Percentiles rank a stretch among this genome's conserved stretches.
Conservation (phyloP, 2,329 filamentous ascomycete species). For the Myriosclerotinia curreyana region DNA sequence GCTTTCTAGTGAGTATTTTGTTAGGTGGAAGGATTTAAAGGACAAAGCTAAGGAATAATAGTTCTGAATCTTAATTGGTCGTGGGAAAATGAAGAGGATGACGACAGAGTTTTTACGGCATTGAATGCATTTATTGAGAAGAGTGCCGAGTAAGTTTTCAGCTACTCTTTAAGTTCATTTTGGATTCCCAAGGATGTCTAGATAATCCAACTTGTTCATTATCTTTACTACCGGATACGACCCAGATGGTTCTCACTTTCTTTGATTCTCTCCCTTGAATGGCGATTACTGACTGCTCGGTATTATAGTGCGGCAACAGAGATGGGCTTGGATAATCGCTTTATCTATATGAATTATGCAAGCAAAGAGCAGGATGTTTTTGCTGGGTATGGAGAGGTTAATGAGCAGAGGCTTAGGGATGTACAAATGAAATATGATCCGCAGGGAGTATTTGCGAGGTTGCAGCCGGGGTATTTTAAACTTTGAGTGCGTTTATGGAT, state of each 20-base stretch:
- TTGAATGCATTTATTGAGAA: not conserved
- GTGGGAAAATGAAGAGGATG: slow-evolving; percentile 2
- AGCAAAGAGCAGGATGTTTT: not conserved
- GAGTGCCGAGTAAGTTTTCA: not conserved
- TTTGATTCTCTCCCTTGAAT: not conserved
- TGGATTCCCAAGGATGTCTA: too few species aligned
- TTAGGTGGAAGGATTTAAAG: not conserved
- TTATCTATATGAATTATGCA: slow-evolving; percentile 2
- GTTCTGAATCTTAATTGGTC: not conserved
- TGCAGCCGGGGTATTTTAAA: not conserved
- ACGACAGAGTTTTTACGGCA: not conserved
- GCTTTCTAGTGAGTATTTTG: not conserved
- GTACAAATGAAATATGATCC: not conserved
- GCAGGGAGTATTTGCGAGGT: not conserved
- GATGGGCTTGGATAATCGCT: not conserved
- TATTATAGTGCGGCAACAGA: not conserved
- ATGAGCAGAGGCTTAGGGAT: not conserved
- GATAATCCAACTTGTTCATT: too few species aligned
- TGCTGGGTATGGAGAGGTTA: not conserved
- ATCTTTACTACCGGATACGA: too few species aligned
- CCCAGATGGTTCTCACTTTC: too few species aligned
- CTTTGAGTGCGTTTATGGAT: not conserved
- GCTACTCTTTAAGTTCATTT: not conserved
- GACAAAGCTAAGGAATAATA: not conserved
- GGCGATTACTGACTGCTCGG: not conserved